These are phyloP conservation scores for Odontarrhena argentea DNA, from an alignment of 345 rosid genomes.

Conservation along the genomic window DNA sequence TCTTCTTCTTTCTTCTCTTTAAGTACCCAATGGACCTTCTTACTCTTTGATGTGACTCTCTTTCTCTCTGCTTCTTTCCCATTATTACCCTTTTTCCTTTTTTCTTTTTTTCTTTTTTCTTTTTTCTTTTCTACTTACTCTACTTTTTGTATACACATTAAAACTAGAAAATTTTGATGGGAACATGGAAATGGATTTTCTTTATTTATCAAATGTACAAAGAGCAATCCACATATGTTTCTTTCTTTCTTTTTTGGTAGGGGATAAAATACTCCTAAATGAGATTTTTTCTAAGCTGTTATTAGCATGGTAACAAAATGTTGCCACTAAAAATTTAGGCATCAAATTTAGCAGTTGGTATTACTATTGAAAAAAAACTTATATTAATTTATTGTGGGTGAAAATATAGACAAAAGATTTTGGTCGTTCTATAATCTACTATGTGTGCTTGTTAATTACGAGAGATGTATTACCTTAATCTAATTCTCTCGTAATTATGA, in stretches of 20 bases:
- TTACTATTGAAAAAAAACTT: too few relatives aligned
- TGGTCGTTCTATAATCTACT: too few relatives aligned
- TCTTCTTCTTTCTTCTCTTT: conserved; percentile 34
- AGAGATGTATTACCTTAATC: too few relatives aligned
- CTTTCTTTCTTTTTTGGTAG: neutral
- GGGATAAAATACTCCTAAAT: too few relatives aligned
- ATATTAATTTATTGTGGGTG: too few relatives aligned
- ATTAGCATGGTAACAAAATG: too few relatives aligned
- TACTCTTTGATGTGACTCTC: conserved; percentile 31
- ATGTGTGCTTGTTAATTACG: too few relatives aligned
- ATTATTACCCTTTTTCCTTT: conserved; percentile 22
- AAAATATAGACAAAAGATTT: too few relatives aligned
- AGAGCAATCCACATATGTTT: neutral
- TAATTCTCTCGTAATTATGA: too few relatives aligned
- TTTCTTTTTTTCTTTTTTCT: neutral
- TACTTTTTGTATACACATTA: neutral
- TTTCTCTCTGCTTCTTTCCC: neutral
- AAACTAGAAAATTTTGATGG: conserved; percentile 7
- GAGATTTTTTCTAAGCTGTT: too few relatives aligned
- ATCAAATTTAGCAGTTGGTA: too few relatives aligned
- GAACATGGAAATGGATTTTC: neutral
- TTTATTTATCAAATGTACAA: neutral
- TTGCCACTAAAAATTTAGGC: too few relatives aligned
- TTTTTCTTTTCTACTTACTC: neutral
- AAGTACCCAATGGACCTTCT: conserved; percentile 31